Base-by-base conservation (phyloP, 495 filamentous ascomycete species). In the Trichoderma virens region DNA sequence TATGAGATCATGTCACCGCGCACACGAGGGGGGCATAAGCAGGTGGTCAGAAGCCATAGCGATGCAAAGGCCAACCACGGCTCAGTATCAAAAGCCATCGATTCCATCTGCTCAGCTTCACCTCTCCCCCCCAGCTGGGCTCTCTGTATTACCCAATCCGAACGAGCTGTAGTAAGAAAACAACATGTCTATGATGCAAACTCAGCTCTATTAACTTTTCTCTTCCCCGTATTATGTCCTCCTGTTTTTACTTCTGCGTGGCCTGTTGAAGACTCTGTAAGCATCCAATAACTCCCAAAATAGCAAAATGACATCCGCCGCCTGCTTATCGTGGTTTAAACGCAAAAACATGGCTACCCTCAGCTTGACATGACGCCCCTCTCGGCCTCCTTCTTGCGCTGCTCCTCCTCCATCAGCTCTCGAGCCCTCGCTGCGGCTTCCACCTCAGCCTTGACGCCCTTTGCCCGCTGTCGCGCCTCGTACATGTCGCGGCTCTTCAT, bases 381-480 rank as follows among this genome's bases (percentile, higher is more conserved):
- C 38, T 31, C 56, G 9, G 64, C 70, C 64, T 80, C 80, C 64
- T 74, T 78, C 23, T 62, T 54, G 5, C 76, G 67, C 65, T 83
- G 79, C 65, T 85, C 78, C 62, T 80, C 74, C 70, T 85, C 84
- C 60, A 85, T 68, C 59, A 78, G 68, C 74, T 88, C 84, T 61
- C 83, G 72, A 62, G 74, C 65, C 66, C 76, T 78, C 62, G 82
- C 76, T 14, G 78, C 84, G 20, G 82, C 83, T 72, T 98, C 94
- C 1, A 85, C 82, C 32, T 86, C 77, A 6, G 83, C 87, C 76
- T 98, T 99, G 66, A 88, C 82, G 20, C 91, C 86, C 77, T 98
- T 99, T 67, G 84, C 83, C 66, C 90, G 82, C 79, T 99, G 94
- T 62, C 94, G 81, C 65, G 89, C 94, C 76, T 97, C 93, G 70